Evolutionary conservation across 257 asterid species (phyloP), one percentile per base, ranked within the genome.

Genomic region (Fraxinus quadrangulata): DNA sequence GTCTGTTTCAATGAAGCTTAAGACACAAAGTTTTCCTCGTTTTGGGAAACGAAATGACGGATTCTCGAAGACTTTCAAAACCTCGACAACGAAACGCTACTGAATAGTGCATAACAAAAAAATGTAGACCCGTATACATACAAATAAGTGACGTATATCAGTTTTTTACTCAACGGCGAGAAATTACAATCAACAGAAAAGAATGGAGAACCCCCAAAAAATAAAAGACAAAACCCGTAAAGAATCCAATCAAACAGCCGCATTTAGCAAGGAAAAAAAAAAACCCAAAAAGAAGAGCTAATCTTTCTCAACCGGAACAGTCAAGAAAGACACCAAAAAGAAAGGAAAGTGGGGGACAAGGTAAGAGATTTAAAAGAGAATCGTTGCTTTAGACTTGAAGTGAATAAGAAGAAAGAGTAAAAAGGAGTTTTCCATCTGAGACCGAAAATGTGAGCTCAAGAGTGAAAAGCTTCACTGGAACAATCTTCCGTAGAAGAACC

Each of bases 371-470:
- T 21, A n/a, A 39, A 30, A 10, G 67, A 49, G 19, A 82, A 40
- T 45, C 67, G 76, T 51, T 36, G 71, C 71, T 6, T 26, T 26
- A 76, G 69, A 47, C 42, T 67, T 5, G 49, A 74, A 70, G 45
- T 71, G 71, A 40, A 36, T 49, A 47, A 34, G 71, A 49, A 24
- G 37, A 42, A 54, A 72, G 74, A 37, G 42, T 36, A 37, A 33
- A 26, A 77, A 21, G 19, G 33, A 8, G 16, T 81, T 37, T 79
- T 81, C 86, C 81, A 85, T 56, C 81, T 84, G 83, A 67, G 77
- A 73, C 72, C 3, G 63, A 51, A 77, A 34, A 45, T 24, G 63
- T 3, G 40, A 75, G 81, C 82, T 24, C 74, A 5, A 81, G 75
- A 68, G 77, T 37, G 77, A 56, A 71, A 42, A 67, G 66, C 28